These are phyloP conservation scores for Yamadazyma sp. DNA, from an alignment of 805 yeast genomes.

Conservation along the genomic window DNA sequence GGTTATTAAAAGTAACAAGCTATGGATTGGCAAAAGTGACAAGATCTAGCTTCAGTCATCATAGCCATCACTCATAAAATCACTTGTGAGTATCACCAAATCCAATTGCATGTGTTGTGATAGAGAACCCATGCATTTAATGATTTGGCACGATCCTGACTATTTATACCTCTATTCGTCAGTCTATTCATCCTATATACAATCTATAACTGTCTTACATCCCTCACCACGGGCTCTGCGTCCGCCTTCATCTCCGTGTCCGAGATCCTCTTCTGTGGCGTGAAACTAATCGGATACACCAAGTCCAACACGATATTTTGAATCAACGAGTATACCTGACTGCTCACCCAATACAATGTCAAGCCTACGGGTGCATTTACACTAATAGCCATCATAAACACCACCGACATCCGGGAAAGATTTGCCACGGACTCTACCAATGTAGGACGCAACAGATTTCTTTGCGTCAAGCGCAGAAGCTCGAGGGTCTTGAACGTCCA, in stretches of 20 bases:
- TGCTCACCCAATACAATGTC: slow-evolving; percentile 86
- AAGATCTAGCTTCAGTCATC: too few species aligned
- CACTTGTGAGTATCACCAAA: too few species aligned
- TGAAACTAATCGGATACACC: slow-evolving; percentile 56
- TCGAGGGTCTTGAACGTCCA: slow-evolving; percentile 72
- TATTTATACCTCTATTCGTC: slow-evolving; percentile 3
- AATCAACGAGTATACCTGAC: slow-evolving; percentile 70
- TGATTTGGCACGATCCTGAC: too few species aligned
- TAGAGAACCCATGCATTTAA: too few species aligned
- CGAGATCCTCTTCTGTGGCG: slow-evolving; percentile 42
- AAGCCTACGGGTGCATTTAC: slow-evolving; percentile 85
- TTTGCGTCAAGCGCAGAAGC: slow-evolving; percentile 43
- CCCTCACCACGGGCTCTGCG: slow-evolving; percentile 2
- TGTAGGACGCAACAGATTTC: slow-evolving; percentile 52
- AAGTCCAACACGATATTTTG: slow-evolving; percentile 75
- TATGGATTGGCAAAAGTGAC: too few species aligned
- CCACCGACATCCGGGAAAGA: slow-evolving; percentile 69
- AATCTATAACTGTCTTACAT: too few species aligned
- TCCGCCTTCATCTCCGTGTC: background rate
- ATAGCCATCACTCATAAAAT: too few species aligned
- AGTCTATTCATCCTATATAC: background rate
- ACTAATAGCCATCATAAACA: slow-evolving; percentile 79
- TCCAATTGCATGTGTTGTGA: too few species aligned
- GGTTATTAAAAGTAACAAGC: too few species aligned
- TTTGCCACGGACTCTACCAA: slow-evolving; percentile 65